These are phyloP conservation scores for Croton laevigatus DNA, from an alignment of 441 rosid species.

Conservation along the genomic window DNA sequence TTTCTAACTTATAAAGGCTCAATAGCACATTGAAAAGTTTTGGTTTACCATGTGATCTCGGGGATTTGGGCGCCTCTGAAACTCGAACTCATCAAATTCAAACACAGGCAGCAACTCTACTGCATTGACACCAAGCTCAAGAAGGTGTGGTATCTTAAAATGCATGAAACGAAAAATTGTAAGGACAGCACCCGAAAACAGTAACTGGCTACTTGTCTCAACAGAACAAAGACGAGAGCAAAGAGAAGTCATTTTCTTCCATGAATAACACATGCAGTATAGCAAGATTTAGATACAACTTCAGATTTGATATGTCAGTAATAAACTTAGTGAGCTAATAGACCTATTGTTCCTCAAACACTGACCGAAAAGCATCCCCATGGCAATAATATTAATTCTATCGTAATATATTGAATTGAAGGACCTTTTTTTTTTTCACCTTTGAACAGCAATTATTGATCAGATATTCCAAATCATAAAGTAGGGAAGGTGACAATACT, in stretches of 20 bases:
- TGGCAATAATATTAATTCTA: not conserved
- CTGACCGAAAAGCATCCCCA: not conserved
- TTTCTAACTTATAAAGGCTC: no score
- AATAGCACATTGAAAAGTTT: constrained; percentile 10
- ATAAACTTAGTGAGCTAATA: not conserved
- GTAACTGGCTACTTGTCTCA: constrained; percentile 5
- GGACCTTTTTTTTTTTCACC: not conserved
- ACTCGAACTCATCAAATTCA: constrained; percentile 94
- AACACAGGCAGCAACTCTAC: constrained; percentile 91
- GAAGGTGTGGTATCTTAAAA: constrained; percentile 81
- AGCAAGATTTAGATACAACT: not conserved
- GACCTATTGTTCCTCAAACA: not conserved
- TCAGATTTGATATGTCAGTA: not conserved
- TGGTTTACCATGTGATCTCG: constrained; percentile 90
- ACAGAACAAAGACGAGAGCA: not conserved
- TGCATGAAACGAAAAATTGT: constrained; percentile 21
- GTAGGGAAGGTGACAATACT: not conserved
- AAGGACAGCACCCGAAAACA: constrained; percentile 23
- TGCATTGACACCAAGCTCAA: constrained; percentile 86
- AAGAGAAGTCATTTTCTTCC: not conserved
- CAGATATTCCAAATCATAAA: not conserved
- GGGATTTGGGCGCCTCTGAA: constrained; percentile 83
- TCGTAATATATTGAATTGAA: not conserved
- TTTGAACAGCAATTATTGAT: not conserved
- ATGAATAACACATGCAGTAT: constrained; percentile 6